A percentile compares a stretch with the other conserved stretches of the same genome.
phyloP scores from a whole-genome alignment of 192 early-diverging fungal genomes.

The Coemansia sp. region DNA sequence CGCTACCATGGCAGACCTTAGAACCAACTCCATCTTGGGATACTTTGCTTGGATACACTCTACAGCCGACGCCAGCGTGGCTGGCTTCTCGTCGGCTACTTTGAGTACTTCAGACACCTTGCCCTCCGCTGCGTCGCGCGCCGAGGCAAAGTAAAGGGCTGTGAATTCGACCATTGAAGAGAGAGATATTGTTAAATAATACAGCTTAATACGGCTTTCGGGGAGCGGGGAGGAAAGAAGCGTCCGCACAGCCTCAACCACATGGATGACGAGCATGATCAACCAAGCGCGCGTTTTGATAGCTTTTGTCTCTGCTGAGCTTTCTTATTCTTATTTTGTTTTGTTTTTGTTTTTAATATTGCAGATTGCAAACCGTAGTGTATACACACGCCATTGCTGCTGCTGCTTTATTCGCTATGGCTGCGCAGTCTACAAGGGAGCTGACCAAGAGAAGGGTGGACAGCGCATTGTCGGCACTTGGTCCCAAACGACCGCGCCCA shows the following conservation, averaged over 20 bases:
- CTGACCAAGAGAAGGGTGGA: conserved; percentile 41
- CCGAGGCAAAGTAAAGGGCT: conserved; percentile 50
- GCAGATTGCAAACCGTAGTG: neutral
- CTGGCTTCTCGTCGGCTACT: neutral
- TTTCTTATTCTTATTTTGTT: neutral
- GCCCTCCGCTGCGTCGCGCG: conserved; percentile 31
- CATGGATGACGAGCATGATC: neutral
- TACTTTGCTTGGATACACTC: conserved; percentile 10
- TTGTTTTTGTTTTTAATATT: neutral
- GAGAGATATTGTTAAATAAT: neutral
- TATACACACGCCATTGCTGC: no score
- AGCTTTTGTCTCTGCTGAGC: neutral
- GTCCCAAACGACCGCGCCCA: conserved; percentile 28
- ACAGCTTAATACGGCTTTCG: neutral
- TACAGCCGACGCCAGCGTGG: conserved; percentile 7
- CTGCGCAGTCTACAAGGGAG: conserved; percentile 31
- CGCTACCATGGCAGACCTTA: conserved; percentile 23
- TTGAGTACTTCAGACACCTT: conserved; percentile 2
- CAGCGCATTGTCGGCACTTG: conserved; percentile 31
- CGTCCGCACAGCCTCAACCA: neutral
- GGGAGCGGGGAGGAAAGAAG: neutral
- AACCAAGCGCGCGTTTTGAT: neutral
- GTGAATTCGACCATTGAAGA: conserved; percentile 11
- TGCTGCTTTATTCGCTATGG: conserved; percentile 10
- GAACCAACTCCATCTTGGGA: conserved; percentile 1